A percentile compares a stretch with the other conserved stretches of the same genome.
phyloP scores from a whole-genome alignment of 306 rosid species.

The Aeschynomene evenia region DNA sequence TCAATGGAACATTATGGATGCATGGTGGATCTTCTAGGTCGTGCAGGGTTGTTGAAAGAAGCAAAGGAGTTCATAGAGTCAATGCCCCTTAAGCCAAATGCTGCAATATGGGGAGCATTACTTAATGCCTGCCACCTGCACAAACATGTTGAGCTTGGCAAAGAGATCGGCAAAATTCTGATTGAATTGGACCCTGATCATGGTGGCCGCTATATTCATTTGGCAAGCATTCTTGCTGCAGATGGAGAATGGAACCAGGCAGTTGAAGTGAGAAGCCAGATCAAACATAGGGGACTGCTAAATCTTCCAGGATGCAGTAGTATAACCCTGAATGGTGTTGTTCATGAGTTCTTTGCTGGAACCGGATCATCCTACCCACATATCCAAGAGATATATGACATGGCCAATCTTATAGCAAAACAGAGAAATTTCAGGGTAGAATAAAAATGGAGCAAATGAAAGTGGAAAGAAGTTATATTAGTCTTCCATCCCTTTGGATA shows the following conservation, averaged over 20 bases:
- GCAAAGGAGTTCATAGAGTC: slow-evolving; percentile 49
- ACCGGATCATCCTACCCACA: slow-evolving; percentile 38
- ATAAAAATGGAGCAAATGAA: neutral
- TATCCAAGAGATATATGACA: slow-evolving; percentile 37
- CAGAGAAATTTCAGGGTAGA: neutral
- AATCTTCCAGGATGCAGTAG: slow-evolving; percentile 55
- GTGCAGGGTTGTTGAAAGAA: slow-evolving; percentile 52
- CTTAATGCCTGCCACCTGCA: slow-evolving; percentile 53
- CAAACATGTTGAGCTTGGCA: slow-evolving; percentile 49
- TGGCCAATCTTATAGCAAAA: slow-evolving; percentile 33
- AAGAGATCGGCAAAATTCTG: slow-evolving; percentile 47
- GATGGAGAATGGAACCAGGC: slow-evolving; percentile 56
- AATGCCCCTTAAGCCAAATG: slow-evolving; percentile 58
- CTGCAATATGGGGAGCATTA: slow-evolving; percentile 60
- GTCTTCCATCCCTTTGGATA: neutral
- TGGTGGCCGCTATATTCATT: slow-evolving; percentile 51
- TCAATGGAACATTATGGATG: slow-evolving; percentile 57
- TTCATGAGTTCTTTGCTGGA: slow-evolving; percentile 54
- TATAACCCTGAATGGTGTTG: slow-evolving; percentile 50
- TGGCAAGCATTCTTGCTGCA: slow-evolving; percentile 52
- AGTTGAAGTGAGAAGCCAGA: slow-evolving; percentile 46
- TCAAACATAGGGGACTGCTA: slow-evolving; percentile 40
- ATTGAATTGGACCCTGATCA: slow-evolving; percentile 51
- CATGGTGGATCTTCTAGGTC: slow-evolving; percentile 63
- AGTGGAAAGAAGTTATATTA: neutral